Conservation (phyloP, 306 rosid genomes). For the Fragaria nilgerrensis region DNA sequence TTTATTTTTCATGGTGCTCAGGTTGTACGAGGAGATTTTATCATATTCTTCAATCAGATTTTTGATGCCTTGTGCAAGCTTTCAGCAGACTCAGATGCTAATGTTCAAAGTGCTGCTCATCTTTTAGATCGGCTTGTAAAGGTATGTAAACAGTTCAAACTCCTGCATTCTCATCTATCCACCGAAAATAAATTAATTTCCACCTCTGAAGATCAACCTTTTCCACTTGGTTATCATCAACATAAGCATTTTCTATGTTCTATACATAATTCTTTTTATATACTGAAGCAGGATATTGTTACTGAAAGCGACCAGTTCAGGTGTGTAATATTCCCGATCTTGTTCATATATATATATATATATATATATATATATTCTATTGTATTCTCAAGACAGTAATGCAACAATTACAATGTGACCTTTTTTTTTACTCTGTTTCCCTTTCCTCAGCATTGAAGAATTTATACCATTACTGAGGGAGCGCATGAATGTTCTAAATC, state of each 20-base stretch:
- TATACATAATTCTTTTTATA: conserved; percentile 33
- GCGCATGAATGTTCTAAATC: conserved; percentile 98
- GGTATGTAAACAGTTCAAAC: conserved; percentile 37
- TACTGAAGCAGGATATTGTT: conserved; percentile 88
- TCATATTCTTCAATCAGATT: conserved; percentile 90
- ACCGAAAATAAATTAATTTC: not conserved
- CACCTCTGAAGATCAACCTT: conserved; percentile 18
- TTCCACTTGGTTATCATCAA: conserved; percentile 23
- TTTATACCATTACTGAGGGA: conserved; percentile 97
- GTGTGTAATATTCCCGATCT: conserved; percentile 41
- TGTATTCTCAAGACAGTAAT: not conserved
- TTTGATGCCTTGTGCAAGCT: conserved; percentile 99
- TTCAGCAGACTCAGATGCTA: conserved; percentile 93
- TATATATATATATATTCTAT: not conserved
- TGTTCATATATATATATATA: conserved; percentile 11
- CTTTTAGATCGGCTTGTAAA: conserved; percentile 97
- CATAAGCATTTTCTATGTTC: conserved; percentile 9
- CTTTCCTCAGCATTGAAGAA: conserved; percentile 80
- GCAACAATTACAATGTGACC: conserved; percentile 17
- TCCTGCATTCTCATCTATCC: conserved; percentile 12
- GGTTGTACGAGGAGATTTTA: conserved; percentile 99
- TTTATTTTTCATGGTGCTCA: conserved; percentile 30
- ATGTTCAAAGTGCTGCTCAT: conserved; percentile 98
- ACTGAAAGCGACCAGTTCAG: conserved; percentile 99
- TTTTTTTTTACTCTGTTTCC: conserved; percentile 24